A percentile compares a stretch with the other conserved stretches of the same genome.
phyloP scores from a whole-genome alignment of 2,329 filamentous ascomycete genomes.

The Xylariaceae sp. region DNA sequence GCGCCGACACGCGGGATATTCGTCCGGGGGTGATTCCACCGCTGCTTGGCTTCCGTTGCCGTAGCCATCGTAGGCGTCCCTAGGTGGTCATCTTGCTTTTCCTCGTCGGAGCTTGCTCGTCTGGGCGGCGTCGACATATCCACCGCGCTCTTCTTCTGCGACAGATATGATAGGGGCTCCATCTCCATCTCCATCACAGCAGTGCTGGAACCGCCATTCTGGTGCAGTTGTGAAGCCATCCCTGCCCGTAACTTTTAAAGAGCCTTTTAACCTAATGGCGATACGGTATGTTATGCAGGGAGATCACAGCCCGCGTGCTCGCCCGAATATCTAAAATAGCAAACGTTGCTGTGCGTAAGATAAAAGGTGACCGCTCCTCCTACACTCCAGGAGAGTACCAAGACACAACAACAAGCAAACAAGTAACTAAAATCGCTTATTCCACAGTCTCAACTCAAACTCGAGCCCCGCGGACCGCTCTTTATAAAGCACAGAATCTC shows the following conservation, averaged over 20 bases:
- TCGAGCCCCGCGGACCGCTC: neutral
- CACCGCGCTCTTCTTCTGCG: neutral
- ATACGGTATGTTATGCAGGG: too few species aligned
- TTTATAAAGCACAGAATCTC: slow-evolving; percentile 2
- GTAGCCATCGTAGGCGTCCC: slow-evolving; percentile 32
- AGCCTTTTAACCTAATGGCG: neutral
- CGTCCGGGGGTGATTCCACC: slow-evolving; percentile 56
- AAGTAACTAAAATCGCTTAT: too few species aligned
- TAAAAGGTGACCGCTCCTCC: too few species aligned
- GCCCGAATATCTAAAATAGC: too few species aligned
- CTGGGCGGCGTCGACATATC: neutral
- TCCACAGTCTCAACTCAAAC: too few species aligned
- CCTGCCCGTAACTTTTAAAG: neutral
- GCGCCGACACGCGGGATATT: slow-evolving; percentile 58
- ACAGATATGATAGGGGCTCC: slow-evolving; percentile 2
- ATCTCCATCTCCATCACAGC: slow-evolving; percentile 20
- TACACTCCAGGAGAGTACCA: too few species aligned
- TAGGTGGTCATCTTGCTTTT: slow-evolving; percentile 22
- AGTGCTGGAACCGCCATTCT: slow-evolving; percentile 22
- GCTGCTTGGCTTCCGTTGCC: slow-evolving; percentile 44
- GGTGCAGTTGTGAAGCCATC: slow-evolving; percentile 21
- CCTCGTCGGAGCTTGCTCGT: slow-evolving; percentile 23
- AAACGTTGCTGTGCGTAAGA: too few species aligned
- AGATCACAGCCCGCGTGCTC: too few species aligned
- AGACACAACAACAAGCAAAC: too few species aligned